A percentile compares a stretch with the other conserved stretches of the same genome.
phyloP scores from a whole-genome alignment of 2,329 filamentous ascomycete species.

The Leptographium lundbergii region DNA sequence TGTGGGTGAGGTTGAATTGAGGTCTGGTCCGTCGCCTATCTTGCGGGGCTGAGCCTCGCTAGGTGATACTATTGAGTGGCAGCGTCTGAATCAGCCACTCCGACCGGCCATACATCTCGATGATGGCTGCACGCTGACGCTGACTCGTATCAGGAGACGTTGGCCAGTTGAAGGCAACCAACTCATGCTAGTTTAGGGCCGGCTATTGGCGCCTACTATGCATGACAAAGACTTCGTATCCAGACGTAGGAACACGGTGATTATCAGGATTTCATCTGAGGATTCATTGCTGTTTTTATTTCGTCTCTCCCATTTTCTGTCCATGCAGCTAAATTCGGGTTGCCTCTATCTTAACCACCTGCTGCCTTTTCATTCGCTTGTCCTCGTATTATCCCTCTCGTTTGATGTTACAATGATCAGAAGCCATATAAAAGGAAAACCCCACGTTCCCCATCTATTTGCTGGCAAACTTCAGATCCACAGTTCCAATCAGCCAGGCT shows the following conservation, averaged over 20 bases:
- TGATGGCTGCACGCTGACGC: background rate
- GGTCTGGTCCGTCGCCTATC: background rate
- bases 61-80: background rate
- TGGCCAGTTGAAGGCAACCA: no score
- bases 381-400: background rate
- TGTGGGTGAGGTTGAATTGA: background rate
- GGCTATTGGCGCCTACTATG: no score
- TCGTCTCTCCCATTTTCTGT: background rate
- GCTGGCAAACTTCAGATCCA: conserved; percentile 64
- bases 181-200: no score
- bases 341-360: background rate
- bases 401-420: background rate
- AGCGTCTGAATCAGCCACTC: background rate
- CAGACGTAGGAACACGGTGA: no score
- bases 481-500: conserved; percentile 60
- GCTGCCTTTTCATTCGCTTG: background rate
- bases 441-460: conserved; percentile 6
- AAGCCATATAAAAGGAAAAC: background rate
- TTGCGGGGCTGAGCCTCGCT: background rate
- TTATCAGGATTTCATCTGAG: no score
- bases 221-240: no score
- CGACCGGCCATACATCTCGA: background rate
- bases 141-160: no score
- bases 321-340: background rate
- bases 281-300: background rate